phyloP scores from a whole-genome alignment of 225 moss, liverwort and hornwort species.

The Physcomitrellopsis africana region DNA sequence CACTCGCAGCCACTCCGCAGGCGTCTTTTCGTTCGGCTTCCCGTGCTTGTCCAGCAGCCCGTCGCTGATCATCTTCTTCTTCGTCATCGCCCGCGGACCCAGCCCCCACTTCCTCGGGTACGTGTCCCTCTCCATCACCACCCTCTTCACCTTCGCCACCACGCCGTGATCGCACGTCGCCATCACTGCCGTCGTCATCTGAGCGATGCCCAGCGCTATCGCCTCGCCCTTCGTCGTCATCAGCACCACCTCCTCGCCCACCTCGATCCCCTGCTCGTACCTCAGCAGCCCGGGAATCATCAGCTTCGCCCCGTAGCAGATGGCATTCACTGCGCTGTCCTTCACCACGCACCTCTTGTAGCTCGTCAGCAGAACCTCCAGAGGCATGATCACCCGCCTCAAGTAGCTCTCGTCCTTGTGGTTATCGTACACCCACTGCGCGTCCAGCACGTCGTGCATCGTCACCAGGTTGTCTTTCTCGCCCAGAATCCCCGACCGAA shows the following conservation, averaged over 20 bases:
- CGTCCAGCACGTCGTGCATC: conserved; percentile 96
- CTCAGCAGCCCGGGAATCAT: conserved; percentile 92
- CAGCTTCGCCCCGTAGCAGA: conserved; percentile 95
- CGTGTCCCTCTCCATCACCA: conserved; percentile 96
- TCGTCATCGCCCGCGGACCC: conserved; percentile 84
- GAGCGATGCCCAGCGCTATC: conserved; percentile 80
- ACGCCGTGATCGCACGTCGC: conserved; percentile 97
- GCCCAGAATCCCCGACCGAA: conserved; percentile 89
- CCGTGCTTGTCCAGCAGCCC: conserved; percentile 92
- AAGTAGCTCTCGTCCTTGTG: conserved; percentile 93
- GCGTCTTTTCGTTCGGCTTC: conserved; percentile 92
- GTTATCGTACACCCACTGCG: conserved; percentile 93
- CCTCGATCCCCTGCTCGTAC: conserved; percentile 85
- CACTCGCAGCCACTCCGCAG: conserved; percentile 83
- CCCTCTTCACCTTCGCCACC: conserved; percentile 91
- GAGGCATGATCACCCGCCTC: conserved; percentile 86
- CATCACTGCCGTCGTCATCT: conserved; percentile 97
- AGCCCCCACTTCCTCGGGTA: conserved; percentile 95
- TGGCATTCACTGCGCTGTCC: conserved; percentile 93
- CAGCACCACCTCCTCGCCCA: conserved; percentile 87
- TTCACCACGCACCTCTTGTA: conserved; percentile 94
- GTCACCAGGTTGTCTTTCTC: conserved; percentile 96
- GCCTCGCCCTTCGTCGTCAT: conserved; percentile 99
- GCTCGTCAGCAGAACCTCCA: conserved; percentile 91
- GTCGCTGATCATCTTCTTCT: conserved; percentile 91